Conservation (phyloP, 805 yeast genomes). For the Candida pseudofarinosa region DNA sequence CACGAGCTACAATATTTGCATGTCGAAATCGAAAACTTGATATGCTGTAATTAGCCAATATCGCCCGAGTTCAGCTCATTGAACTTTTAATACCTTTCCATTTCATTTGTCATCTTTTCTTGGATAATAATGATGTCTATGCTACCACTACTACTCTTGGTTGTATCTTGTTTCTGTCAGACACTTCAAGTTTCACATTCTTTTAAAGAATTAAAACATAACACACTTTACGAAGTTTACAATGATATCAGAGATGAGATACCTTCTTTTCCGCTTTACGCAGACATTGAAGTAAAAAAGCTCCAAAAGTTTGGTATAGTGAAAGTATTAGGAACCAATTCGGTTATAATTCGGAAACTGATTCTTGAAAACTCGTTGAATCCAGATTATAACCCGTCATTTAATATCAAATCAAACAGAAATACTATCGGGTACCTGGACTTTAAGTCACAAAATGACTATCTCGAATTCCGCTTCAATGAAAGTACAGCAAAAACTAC, state of each 20-base stretch:
- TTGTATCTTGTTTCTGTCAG: background rate
- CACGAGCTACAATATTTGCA: no score
- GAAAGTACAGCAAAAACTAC: background rate
- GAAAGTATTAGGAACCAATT: conserved; percentile 6
- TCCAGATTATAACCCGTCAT: conserved; percentile 6
- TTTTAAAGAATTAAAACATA: background rate
- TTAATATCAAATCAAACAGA: background rate
- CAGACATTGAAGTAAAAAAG: conserved; percentile 7
- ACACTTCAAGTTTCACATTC: background rate
- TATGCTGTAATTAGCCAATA: no score
- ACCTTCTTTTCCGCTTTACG: conserved; percentile 7
- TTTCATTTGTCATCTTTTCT: no score
- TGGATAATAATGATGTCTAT: no score
- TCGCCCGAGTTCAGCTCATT: no score
- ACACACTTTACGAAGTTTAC: conserved; percentile 5
- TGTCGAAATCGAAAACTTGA: no score
- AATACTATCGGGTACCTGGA: background rate
- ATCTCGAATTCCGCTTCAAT: conserved; percentile 6
- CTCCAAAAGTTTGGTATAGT: conserved; percentile 11
- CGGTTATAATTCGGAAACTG: conserved; percentile 9
- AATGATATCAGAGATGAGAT: conserved; percentile 6
- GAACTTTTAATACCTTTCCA: no score
- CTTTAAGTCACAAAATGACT: conserved; percentile 3
- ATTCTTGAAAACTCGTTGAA: conserved; percentile 9
- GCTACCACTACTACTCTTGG: background rate